Evolutionary conservation across 2,329 filamentous ascomycete genomes (phyloP).

Genomic region (Diaporthe caulivora): DNA sequence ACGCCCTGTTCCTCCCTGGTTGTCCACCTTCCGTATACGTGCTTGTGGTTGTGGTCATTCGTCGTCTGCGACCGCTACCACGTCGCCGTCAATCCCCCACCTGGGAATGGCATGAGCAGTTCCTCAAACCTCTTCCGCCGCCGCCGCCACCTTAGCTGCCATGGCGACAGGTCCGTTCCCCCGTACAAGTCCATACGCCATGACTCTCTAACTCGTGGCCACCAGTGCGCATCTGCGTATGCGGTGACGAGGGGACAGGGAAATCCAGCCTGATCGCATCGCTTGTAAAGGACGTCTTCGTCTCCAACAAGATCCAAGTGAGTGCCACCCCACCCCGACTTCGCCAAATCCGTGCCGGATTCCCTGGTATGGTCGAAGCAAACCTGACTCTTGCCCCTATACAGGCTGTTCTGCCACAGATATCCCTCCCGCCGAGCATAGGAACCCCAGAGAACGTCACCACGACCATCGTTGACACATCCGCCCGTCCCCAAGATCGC

Average conservation of each 20-base stretch:
- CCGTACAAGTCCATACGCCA: neutral
- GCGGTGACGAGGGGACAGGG: slow-evolving; percentile 95
- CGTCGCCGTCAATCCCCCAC: neutral
- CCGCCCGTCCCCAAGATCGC: slow-evolving; percentile 92
- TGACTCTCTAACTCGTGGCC: slow-evolving; percentile 37
- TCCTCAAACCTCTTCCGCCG: slow-evolving; percentile 21
- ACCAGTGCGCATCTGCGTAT: slow-evolving; percentile 92
- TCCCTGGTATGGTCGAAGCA: too few species aligned
- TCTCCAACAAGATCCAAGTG: slow-evolving; percentile 86
- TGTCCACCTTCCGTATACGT: neutral
- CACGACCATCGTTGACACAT: slow-evolving; percentile 97
- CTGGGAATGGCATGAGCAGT: slow-evolving; percentile 27
- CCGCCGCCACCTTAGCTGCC: slow-evolving; percentile 32
- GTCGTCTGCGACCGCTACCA: neutral
- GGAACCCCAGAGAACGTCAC: slow-evolving; percentile 97
- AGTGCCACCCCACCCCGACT: neutral
- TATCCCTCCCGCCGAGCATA: slow-evolving; percentile 93
- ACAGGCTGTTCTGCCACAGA: slow-evolving; percentile 88
- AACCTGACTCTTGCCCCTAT: neutral
- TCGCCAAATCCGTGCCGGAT: too few species aligned
- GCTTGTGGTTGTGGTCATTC: neutral
- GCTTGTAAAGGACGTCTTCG: slow-evolving; percentile 96
- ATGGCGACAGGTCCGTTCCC: slow-evolving; percentile 47
- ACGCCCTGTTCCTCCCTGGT: neutral
- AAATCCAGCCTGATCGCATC: slow-evolving; percentile 95